phyloP scores from a whole-genome alignment of 352 stramenopile species.

The Phytophthora vignae region DNA sequence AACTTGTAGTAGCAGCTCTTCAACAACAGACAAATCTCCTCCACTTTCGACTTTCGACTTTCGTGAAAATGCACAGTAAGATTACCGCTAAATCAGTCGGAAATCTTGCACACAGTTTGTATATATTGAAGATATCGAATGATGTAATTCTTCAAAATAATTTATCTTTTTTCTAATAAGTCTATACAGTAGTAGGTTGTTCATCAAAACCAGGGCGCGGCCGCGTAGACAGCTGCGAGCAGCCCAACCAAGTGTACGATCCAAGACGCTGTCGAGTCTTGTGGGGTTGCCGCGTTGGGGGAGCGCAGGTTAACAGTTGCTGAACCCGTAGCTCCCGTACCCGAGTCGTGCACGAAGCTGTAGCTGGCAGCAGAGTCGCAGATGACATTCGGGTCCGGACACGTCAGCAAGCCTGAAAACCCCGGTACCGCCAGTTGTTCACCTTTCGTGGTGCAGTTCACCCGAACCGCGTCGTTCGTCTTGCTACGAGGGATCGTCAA shows the following conservation, averaged over 20 bases:
- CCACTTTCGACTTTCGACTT: no score
- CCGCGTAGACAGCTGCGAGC: background rate
- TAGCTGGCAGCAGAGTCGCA: conserved; percentile 43
- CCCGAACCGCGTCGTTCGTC: conserved; percentile 30
- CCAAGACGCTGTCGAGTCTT: background rate
- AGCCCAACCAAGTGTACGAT: background rate
- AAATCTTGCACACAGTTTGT: no score
- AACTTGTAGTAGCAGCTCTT: background rate
- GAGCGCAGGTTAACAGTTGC: conserved; percentile 28
- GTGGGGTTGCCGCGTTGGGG: conserved; percentile 15
- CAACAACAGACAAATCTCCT: background rate
- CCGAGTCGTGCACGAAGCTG: conserved; percentile 19
- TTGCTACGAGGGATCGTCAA: conserved; percentile 51
- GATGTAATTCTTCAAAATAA: no score
- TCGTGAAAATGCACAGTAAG: no score
- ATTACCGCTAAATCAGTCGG: no score
- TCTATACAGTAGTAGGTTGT: no score
- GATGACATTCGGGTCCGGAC: conserved; percentile 73
- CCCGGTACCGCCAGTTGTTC: conserved; percentile 50
- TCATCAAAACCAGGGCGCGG: background rate
- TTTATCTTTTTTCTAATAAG: no score
- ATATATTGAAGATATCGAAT: no score
- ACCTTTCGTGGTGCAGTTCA: conserved; percentile 62
- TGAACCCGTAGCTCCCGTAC: background rate
- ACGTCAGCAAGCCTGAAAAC: conserved; percentile 68